These are phyloP conservation scores for Echinochloa phyllopogon DNA, from an alignment of 176 grass and related monocot genomes.

Conservation along the genomic window DNA sequence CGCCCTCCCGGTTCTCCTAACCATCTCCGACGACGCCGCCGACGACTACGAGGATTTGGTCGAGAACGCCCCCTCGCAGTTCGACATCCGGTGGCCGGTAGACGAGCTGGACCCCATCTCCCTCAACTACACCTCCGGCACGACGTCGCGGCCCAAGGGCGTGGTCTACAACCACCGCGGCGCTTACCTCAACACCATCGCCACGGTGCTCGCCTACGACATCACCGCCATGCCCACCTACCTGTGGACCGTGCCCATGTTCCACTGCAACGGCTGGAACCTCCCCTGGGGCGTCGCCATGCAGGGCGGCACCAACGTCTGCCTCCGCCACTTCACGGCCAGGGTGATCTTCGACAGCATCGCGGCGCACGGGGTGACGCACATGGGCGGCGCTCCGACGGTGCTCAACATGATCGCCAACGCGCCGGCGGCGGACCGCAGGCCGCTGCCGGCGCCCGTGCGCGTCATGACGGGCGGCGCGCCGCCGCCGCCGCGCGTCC, in stretches of 20 bases:
- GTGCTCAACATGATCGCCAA: slow-evolving; percentile 60
- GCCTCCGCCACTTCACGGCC: slow-evolving; percentile 45
- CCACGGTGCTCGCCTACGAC: slow-evolving; percentile 50
- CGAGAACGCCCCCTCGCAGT: background rate
- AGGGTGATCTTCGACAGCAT: slow-evolving; percentile 54
- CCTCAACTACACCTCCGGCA: slow-evolving; percentile 66
- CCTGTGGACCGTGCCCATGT: slow-evolving; percentile 71
- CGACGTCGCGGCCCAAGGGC: slow-evolving; percentile 57
- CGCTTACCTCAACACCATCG: slow-evolving; percentile 64
- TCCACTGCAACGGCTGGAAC: slow-evolving; percentile 71
- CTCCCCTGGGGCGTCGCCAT: slow-evolving; percentile 59
- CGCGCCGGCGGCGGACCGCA: slow-evolving; percentile 4
- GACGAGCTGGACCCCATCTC: slow-evolving; percentile 52
- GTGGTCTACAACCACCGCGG: slow-evolving; percentile 70
- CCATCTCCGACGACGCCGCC: slow-evolving; percentile 14
- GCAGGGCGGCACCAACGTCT: slow-evolving; percentile 68
- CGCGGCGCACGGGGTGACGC: slow-evolving; percentile 44
- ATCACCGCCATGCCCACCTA: slow-evolving; percentile 51
- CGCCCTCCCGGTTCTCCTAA: slow-evolving; percentile 15
- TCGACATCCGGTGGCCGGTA: slow-evolving; percentile 54
- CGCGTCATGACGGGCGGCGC: slow-evolving; percentile 59
- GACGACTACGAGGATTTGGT: slow-evolving; percentile 43
- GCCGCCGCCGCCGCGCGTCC: slow-evolving; percentile 41
- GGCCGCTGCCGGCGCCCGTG: slow-evolving; percentile 22
- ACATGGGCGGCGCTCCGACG: slow-evolving; percentile 59